Base-by-base conservation (phyloP, 140 eudicot genomes). In the Oenanthe javanica region DNA sequence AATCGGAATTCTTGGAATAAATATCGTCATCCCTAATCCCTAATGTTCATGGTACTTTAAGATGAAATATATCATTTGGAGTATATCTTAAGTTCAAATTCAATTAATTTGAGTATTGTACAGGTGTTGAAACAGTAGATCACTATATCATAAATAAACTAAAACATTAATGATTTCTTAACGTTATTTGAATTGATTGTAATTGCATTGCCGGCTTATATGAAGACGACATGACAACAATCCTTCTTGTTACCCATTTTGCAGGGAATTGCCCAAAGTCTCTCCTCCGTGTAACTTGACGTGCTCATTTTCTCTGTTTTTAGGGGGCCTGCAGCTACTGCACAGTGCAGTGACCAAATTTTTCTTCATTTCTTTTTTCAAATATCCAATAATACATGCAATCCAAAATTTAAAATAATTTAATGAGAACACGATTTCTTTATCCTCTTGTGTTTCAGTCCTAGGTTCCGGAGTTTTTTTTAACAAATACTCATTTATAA, bases 321-420 rank as follows among this genome's bases (percentile, higher is more conserved):
- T 63, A 23, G 70, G 70, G 70, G 70, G 38, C n/a, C n/a, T n/a
- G n/a, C 70, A 63, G 38, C 70, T 61, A 59, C 31, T 59, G 67
- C 67, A 59, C 31, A n/a, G 14, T 63, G 70, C 70, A 63, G 70
- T 2, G 70, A 63, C 38, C 27, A 9, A 2, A 36, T n/a, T 23
- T 23, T 63, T 23, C 70, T 63, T 63, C 15, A 3, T n/a, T 23
- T 8, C 1, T 2, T 63, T 61, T 63, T 23, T 13, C 38, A 31
- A 31, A 31, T 4, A 42, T 42, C 45, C 45, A 42, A 42, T 42
- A 2, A 42, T 42, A 42, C 45, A 42, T n/a, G n/a, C n/a, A n/a
- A n/a, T n/a, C n/a, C n/a, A n/a, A n/a, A n/a, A n/a, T n/a, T n/a
- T n/a, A n/a, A n/a, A n/a, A n/a, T n/a, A n/a, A n/a, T n/a, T n/a